A percentile compares a stretch with the other conserved stretches of the same genome.
phyloP scores from a whole-genome alignment of 73 alveolate genomes.

The Paramecium biaurelia region DNA sequence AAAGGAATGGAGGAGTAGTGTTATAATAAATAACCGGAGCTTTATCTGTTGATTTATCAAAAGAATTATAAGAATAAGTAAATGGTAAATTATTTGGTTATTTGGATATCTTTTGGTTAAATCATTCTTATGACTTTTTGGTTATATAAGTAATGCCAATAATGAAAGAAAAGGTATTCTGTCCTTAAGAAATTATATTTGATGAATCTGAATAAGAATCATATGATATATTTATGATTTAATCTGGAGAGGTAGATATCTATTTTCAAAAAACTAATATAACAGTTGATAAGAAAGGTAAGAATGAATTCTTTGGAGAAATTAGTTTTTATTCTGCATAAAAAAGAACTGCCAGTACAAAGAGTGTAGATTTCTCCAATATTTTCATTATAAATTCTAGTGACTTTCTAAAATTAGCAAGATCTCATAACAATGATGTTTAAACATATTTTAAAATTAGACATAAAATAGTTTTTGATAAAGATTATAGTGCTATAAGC shows the following conservation, averaged over 20 bases:
- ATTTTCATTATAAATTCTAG: neutral
- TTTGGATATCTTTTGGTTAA: constrained; percentile 25
- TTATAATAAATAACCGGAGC: neutral
- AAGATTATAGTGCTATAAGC: neutral
- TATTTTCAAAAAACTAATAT: constrained; percentile 62
- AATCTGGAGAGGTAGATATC: constrained; percentile 65
- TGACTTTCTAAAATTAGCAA: neutral
- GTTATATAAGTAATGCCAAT: neutral
- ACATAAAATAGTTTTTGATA: constrained; percentile 14
- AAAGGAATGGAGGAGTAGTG: constrained; percentile 7
- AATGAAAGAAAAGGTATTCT: constrained; percentile 10
- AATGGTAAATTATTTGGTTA: constrained; percentile 35
- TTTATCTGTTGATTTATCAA: neutral
- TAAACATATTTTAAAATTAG: neutral
- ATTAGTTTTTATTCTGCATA: constrained; percentile 66
- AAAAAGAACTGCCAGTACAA: constrained; percentile 67
- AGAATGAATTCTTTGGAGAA: constrained; percentile 75
- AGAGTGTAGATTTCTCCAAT: constrained; percentile 68
- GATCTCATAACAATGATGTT: neutral
- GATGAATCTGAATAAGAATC: constrained; percentile 63
- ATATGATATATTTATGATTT: constrained; percentile 61
- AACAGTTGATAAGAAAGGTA: constrained; percentile 40
- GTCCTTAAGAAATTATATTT: constrained; percentile 64
- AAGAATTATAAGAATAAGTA: neutral
- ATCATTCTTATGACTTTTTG: neutral